Base-by-base conservation (phyloP, 2,329 filamentous ascomycete species). In the Aureobasidium sp. region DNA sequence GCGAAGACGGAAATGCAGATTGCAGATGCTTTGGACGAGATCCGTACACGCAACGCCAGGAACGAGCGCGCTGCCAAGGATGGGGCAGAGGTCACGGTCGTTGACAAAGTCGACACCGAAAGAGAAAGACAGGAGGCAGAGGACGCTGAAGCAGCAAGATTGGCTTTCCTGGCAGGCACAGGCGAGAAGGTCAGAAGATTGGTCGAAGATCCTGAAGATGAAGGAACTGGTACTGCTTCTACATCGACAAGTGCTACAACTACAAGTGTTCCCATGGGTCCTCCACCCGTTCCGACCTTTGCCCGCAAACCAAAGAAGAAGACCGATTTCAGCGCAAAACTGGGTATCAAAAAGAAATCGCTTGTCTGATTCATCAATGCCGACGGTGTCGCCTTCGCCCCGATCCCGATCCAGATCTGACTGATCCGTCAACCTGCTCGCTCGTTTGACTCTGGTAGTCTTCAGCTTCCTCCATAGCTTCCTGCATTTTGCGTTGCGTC, bases 1-100 rank as follows among this genome's bases (percentile, higher is more conserved):
- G 92, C 92, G 0, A 92, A 94, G 78, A 83, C 88, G 44, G 94
- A 99, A 76, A 99, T 99, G 92, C 90, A 89, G 20, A 90, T 97
- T 48, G 94, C 94, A 1, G 94, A 99, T 78, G 93, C 92, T 8
- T 78, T 99, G 61, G 94, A 99, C 74, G 92, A 97, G 77, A 97
- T 99, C 62, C 82, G 93, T 62, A 93, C 90, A 58, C 80, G 93
- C 66, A 99, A 99, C 76, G 94, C 94, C 8, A 82, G 91, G 66
- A 86, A 94, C 55, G 90, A 96, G 74, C 82, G 89, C 66, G 88
- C 87, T 9, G 84, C 85, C 70, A 85, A 84, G 2, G 73, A 77
- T 27, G 79, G 85, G 1, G 85, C 87, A 62, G 83, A 84, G 34
- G 76, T 79, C 32, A 81, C 84, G 6, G 79, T 81, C 3, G 64